Conservation (phyloP, 352 stramenopile genomes). For the Peronosclerospora sorghi region DNA sequence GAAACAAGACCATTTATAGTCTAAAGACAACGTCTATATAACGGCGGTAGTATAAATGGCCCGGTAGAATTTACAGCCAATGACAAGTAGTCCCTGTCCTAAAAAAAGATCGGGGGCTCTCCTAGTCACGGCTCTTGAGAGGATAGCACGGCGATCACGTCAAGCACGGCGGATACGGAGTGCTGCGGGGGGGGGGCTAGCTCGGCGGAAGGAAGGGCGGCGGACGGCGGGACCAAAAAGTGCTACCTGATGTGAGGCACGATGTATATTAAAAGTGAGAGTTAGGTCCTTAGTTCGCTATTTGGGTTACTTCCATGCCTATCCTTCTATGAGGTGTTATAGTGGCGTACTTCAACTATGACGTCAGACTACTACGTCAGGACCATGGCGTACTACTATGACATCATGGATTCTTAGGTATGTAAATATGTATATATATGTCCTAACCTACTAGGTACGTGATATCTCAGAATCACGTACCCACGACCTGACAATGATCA, state of each 20-base stretch:
- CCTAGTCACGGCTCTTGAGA: background rate
- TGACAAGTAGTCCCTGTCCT: background rate
- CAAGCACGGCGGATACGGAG: background rate
- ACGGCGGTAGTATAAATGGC: background rate
- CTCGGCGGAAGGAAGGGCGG: background rate
- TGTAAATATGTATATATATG: too few relatives aligned
- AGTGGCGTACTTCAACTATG: too few relatives aligned
- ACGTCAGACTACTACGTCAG: too few relatives aligned
- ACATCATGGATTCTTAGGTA: background rate
- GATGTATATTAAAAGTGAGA: background rate
- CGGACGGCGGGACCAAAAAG: background rate
- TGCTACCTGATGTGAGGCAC: constrained; percentile 1
- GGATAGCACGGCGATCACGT: background rate
- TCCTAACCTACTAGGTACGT: too few relatives aligned
- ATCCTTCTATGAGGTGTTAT: too few relatives aligned
- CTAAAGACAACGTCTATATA: background rate
- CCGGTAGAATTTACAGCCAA: constrained; percentile 2
- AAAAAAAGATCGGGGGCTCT: background rate
- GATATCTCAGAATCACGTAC: too few relatives aligned
- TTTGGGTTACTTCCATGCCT: too few relatives aligned
- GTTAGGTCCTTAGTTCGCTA: constrained; percentile 1
- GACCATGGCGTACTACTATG: too few relatives aligned
- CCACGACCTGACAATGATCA: too few relatives aligned
- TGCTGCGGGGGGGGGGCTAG: too few relatives aligned
- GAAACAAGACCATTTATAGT: constrained; percentile 1